phyloP scores from a whole-genome alignment of 495 filamentous ascomycete genomes.

The Xylaria sp. region DNA sequence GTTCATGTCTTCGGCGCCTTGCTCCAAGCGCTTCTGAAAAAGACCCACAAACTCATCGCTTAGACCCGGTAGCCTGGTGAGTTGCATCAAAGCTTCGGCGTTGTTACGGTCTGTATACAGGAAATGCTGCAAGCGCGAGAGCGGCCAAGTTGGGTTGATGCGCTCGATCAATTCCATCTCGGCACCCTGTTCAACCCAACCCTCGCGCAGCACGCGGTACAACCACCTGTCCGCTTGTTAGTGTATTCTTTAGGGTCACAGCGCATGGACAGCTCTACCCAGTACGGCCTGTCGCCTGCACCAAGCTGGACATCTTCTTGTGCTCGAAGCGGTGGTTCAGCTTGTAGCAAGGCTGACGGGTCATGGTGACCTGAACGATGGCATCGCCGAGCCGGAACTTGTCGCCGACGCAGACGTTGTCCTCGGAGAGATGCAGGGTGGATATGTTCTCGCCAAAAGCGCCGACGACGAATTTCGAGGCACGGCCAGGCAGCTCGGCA shows the following conservation, averaged over 20 bases:
- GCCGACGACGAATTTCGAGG: slow-evolving; percentile 48
- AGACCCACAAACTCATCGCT: slow-evolving; percentile 40
- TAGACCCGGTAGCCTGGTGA: slow-evolving; percentile 45
- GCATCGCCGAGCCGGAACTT: slow-evolving; percentile 45
- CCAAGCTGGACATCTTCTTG: slow-evolving; percentile 48
- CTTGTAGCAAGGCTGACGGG: slow-evolving; percentile 59
- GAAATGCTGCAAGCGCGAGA: slow-evolving; percentile 49
- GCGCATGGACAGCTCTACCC: slow-evolving; percentile 27
- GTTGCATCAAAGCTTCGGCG: slow-evolving; percentile 41
- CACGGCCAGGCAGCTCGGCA: slow-evolving; percentile 39
- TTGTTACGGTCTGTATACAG: slow-evolving; percentile 49
- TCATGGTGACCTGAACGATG: slow-evolving; percentile 44
- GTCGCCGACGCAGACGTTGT: slow-evolving; percentile 56
- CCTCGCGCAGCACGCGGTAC: slow-evolving; percentile 50
- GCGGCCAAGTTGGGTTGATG: slow-evolving; percentile 50
- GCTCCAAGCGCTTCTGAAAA: slow-evolving; percentile 31
- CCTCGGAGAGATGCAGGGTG: slow-evolving; percentile 44
- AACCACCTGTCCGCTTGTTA: slow-evolving; percentile 40
- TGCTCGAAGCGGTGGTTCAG: slow-evolving; percentile 59
- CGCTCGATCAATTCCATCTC: slow-evolving; percentile 47
- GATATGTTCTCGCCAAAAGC: slow-evolving; percentile 58
- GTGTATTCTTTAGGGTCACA: background rate
- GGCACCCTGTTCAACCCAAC: slow-evolving; percentile 47
- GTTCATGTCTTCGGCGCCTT: slow-evolving; percentile 38
- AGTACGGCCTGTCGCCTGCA: slow-evolving; percentile 48